phyloP scores from a whole-genome alignment of 139 green algal species.

The Zygnema circumcarinatum region DNA sequence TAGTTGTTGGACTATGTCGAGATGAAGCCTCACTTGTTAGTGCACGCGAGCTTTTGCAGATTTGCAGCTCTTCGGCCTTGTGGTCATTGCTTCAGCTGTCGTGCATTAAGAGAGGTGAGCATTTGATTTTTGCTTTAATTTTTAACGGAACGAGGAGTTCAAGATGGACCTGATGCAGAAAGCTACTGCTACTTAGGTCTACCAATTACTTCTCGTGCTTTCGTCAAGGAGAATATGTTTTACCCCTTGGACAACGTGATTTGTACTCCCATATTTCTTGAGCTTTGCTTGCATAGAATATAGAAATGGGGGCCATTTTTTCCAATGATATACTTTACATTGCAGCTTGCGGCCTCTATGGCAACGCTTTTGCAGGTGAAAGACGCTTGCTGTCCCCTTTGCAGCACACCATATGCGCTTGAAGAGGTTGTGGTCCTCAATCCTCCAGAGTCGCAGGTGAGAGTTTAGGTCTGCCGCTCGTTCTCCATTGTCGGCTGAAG shows the following conservation, averaged over 20 bases:
- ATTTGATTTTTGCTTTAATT: constrained; percentile 1
- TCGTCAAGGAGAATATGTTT: not conserved
- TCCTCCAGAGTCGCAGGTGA: not conserved
- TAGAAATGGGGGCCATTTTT: not conserved
- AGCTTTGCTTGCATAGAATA: too few species aligned
- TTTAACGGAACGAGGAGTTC: not conserved
- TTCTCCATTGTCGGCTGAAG: not conserved
- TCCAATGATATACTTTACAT: not conserved
- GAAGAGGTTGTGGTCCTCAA: not conserved
- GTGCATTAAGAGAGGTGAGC: constrained; percentile 21
- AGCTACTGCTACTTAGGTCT: not conserved
- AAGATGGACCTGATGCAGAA: too few species aligned
- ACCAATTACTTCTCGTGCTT: too few species aligned
- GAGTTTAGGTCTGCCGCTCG: not conserved
- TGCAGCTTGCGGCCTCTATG: not conserved
- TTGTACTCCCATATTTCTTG: too few species aligned
- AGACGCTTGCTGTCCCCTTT: not conserved
- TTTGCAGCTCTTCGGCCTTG: constrained; percentile 6
- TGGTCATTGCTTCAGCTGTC: constrained; percentile 30
- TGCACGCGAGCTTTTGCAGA: constrained; percentile 8
- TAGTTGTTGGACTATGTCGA: too few species aligned
- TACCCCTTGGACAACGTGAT: not conserved
- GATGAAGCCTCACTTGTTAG: too few species aligned
- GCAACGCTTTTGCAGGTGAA: constrained; percentile 3
- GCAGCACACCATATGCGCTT: not conserved